phyloP scores from a whole-genome alignment of 768 basidiomycete genomes.

The Amylocystis lapponica region DNA sequence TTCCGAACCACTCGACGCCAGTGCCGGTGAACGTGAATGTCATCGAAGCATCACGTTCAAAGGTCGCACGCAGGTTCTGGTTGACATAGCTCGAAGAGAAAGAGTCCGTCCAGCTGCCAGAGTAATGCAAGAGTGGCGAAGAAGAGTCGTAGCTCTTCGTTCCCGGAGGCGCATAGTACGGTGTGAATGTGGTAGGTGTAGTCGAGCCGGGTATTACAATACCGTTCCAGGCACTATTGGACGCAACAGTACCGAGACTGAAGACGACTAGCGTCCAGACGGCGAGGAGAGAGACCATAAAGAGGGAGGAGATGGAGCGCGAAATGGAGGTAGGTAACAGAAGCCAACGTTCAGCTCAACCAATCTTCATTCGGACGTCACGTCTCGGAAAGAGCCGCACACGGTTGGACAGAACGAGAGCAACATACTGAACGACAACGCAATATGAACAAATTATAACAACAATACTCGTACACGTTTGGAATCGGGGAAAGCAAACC shows the following conservation, averaged over 20 bases:
- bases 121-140: conserved; percentile 61
- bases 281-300: conserved; percentile 6
- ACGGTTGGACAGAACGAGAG: too few species aligned
- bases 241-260: conserved; percentile 5
- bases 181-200: conserved; percentile 43
- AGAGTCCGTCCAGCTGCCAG: conserved; percentile 51
- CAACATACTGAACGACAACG: too few species aligned
- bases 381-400: too few species aligned
- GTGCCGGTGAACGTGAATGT: conserved; percentile 64
- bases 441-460: too few species aligned
- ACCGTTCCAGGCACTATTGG: conserved; percentile 67
- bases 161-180: conserved; percentile 72
- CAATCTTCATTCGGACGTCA: too few species aligned
- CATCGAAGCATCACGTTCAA: conserved; percentile 41
- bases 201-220: conserved; percentile 45
- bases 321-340: neutral
- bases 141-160: conserved; percentile 65
- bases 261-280: conserved; percentile 18
- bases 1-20: conserved; percentile 77
- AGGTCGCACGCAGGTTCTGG: conserved; percentile 46
- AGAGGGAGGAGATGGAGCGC: neutral
- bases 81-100: conserved; percentile 47
- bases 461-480: too few species aligned
- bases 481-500: too few species aligned
- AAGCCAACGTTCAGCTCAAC: neutral